Percentiles rank a stretch among this genome's conserved stretches.
phyloP scores from a whole-genome alignment of 768 basidiomycete genomes.

The Boletus reticuloceps region DNA sequence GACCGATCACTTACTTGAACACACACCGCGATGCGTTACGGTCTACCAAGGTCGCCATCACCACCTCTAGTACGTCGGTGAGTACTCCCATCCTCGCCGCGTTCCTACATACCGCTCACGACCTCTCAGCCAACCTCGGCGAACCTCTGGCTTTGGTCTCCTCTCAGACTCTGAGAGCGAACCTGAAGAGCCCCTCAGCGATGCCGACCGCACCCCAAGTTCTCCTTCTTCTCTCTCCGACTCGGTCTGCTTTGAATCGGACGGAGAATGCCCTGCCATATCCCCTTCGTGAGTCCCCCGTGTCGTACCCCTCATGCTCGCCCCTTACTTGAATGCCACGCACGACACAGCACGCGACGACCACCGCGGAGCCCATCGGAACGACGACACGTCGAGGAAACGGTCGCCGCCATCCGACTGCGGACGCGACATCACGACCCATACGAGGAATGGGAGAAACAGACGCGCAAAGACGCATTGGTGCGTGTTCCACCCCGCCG shows the following conservation, averaged over 20 bases:
- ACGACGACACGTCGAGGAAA: conserved; percentile 40
- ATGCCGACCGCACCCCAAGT: conserved; percentile 32
- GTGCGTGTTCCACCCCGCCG: conserved; percentile 27
- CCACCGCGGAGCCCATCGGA: conserved; percentile 30
- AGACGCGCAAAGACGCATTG: conserved; percentile 44
- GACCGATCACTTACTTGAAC: neutral
- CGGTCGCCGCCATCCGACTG: conserved; percentile 45
- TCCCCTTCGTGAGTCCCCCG: conserved; percentile 33
- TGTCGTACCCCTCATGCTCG: neutral
- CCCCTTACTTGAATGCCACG: neutral
- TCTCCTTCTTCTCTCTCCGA: conserved; percentile 38
- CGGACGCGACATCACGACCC: conserved; percentile 43
- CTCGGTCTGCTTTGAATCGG: conserved; percentile 43
- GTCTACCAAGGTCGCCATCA: conserved; percentile 50
- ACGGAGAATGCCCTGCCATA: conserved; percentile 35
- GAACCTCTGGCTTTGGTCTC: conserved; percentile 53
- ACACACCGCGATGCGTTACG: conserved; percentile 46
- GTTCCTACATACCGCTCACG: conserved; percentile 5
- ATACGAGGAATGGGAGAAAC: conserved; percentile 52
- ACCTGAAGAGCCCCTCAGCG: conserved; percentile 33
- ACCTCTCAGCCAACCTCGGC: conserved; percentile 21
- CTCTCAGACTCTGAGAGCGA: conserved; percentile 47
- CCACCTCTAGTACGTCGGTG: conserved; percentile 47
- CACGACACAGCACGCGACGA: conserved; percentile 15
- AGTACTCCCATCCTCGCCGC: neutral